Base-by-base conservation (phyloP, 495 filamentous ascomycete genomes). In the Ascobolus immersus region DNA sequence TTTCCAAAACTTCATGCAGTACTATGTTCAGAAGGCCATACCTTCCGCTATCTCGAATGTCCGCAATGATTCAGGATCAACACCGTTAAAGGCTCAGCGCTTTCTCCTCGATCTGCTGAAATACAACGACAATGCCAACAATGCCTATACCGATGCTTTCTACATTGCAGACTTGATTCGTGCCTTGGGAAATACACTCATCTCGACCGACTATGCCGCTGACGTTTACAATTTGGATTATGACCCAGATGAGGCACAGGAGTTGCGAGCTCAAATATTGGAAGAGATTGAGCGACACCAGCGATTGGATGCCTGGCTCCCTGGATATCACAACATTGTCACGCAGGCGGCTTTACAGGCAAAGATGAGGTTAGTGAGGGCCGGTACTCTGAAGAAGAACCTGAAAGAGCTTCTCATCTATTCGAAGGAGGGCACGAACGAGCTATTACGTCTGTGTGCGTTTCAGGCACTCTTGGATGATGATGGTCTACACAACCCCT, bases 71-170 rank as follows among this genome's bases (percentile, higher is more conserved):
- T 61, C 61, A 38, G 79, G 78, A 3, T 73, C 66, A 37, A 81
- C 77, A 41, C 80, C 82, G 0, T 59, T 67, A 42, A 51, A 63
- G 15, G 78, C 72, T 6, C 74, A 80, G 36, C 62, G 58, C 8
- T 91, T 90, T 50, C 58, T 99, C 14, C 64, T 82, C 24, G 80
- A 92, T 40, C 73, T 81, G 52, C 55, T 99, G 17, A 72, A 73
- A 29, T 80, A 78, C 54, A 99, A 94, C 41, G 79, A 94, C 51
- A 94, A 99, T 47, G 67, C 70, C 0, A 71, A 73, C 38, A 94
- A 94, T 44, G 60, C 64, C 44, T 66, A 64, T 43, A 89, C 79
- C 10, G 89, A 99, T 43, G 68, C 74, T 37, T 72, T 73, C 44
- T 94, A 92, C 43, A 66, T 94, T 36, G 68, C 79, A 4, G 71